Evolutionary conservation across 495 filamentous ascomycete species (phyloP).

Genomic region (Xylaria palmicola): DNA sequence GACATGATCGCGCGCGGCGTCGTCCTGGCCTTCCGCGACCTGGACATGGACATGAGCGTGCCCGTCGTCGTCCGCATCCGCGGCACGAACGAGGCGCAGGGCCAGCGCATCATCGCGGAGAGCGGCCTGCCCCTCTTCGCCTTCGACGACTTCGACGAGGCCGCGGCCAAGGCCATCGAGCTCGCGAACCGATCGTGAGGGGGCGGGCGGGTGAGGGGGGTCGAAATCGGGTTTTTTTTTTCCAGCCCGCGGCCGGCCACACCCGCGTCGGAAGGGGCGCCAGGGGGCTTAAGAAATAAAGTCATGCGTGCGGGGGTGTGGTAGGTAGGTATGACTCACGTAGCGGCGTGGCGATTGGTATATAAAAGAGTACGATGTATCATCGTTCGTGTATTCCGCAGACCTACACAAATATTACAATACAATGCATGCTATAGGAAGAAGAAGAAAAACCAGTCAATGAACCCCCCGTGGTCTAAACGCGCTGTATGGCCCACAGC

Average conservation of each 20-base stretch:
- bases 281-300: too few species aligned
- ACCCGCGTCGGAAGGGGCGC: too few species aligned
- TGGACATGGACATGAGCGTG: slow-evolving; percentile 55
- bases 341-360: too few species aligned
- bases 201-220: too few species aligned
- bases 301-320: too few species aligned
- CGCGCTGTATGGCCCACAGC: slow-evolving; percentile 25
- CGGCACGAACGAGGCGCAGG: slow-evolving; percentile 78
- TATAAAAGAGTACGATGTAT: too few species aligned
- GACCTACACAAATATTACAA: not conserved
- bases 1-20: slow-evolving; percentile 90
- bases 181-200: slow-evolving; percentile 44
- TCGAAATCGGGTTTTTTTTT: too few species aligned
- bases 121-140: slow-evolving; percentile 72
- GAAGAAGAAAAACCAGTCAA: not conserved
- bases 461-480: not conserved
- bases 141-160: slow-evolving; percentile 81
- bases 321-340: too few species aligned
- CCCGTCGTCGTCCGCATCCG: slow-evolving; percentile 83
- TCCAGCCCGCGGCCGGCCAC: too few species aligned
- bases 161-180: slow-evolving; percentile 70
- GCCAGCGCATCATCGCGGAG: slow-evolving; percentile 73
- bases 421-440: not conserved
- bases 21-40: slow-evolving; percentile 71
- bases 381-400: not conserved